These are phyloP conservation scores for Sporobolomyces pararoseus DNA, from an alignment of 768 basidiomycete genomes.

Conservation along the genomic window DNA sequence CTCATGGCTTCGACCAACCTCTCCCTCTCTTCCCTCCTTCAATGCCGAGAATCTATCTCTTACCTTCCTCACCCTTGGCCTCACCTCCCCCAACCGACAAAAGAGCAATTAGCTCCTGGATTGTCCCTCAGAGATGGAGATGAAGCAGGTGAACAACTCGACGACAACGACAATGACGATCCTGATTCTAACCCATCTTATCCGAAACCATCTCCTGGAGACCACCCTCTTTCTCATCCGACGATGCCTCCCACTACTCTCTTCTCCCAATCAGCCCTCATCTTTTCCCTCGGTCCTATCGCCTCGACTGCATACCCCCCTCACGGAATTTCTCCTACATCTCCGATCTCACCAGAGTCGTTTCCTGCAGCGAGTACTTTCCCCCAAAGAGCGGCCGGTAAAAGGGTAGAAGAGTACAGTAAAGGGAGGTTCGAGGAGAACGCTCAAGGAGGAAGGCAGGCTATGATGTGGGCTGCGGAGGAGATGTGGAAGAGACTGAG, in stretches of 20 bases:
- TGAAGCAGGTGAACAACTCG: background rate
- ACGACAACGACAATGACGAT: background rate
- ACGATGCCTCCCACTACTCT: slow-evolving; percentile 35
- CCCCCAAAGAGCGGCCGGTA: slow-evolving; percentile 32
- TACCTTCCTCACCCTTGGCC: slow-evolving; percentile 43
- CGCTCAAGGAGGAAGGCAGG: slow-evolving; percentile 28
- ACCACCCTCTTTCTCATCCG: slow-evolving; percentile 37
- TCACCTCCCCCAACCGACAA: slow-evolving; percentile 24
- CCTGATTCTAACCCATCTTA: slow-evolving; percentile 4
- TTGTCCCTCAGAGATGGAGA: background rate
- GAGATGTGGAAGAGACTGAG: slow-evolving; percentile 24
- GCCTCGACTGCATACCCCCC: slow-evolving; percentile 34
- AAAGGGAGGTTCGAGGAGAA: slow-evolving; percentile 35
- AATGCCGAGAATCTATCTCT: slow-evolving; percentile 40
- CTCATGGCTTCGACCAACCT: slow-evolving; percentile 42
- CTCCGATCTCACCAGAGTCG: slow-evolving; percentile 14
- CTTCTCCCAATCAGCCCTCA: slow-evolving; percentile 41
- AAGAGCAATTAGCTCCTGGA: slow-evolving; percentile 7
- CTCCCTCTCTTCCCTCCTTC: slow-evolving; percentile 32
- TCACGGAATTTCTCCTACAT: slow-evolving; percentile 7
- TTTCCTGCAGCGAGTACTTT: slow-evolving; percentile 11
- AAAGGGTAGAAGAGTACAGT: slow-evolving; percentile 31
- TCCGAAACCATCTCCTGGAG: background rate
- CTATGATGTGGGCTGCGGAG: slow-evolving; percentile 34
- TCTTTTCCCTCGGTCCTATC: slow-evolving; percentile 37